These are phyloP conservation scores for Scenedesmus sp. DNA, from an alignment of 163 green algal genomes.

Conservation along the genomic window DNA sequence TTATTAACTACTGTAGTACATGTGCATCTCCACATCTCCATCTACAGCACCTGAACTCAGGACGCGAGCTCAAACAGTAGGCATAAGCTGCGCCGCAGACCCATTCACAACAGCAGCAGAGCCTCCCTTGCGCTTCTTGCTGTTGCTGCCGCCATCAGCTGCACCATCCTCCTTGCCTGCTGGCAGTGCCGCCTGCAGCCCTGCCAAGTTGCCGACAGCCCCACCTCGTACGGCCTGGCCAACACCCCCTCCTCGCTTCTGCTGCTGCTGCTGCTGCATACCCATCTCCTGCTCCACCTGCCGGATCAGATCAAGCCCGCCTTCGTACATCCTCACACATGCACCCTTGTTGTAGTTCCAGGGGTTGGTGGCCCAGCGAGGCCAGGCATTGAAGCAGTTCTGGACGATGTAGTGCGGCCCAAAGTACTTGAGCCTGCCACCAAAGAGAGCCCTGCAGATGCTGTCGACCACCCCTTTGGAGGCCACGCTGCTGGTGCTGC, in stretches of 20 bases:
- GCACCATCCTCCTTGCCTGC: not conserved
- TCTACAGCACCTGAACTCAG: no score
- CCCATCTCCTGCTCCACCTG: conserved; percentile 26
- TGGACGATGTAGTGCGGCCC: conserved; percentile 8
- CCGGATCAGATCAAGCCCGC: not conserved
- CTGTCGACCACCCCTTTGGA: conserved; percentile 1
- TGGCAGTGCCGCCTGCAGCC: not conserved
- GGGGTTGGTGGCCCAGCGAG: conserved; percentile 17
- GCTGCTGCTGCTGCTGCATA: conserved; percentile 3
- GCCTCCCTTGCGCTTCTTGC: not conserved
- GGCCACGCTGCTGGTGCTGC: not conserved
- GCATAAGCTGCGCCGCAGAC: not conserved
- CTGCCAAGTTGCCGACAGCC: not conserved
- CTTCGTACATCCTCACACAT: conserved; percentile 24
- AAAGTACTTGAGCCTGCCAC: conserved; percentile 23
- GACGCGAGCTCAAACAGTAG: not conserved
- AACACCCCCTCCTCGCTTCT: not conserved
- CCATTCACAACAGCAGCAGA: not conserved
- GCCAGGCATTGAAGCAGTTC: conserved; percentile 44
- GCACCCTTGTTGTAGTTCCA: conserved; percentile 27
- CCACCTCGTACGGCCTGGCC: not conserved
- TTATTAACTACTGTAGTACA: no score
- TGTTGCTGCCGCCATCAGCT: not conserved
- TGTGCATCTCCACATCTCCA: no score
- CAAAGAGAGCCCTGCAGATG: conserved; percentile 11